Percentiles rank a stretch among this genome's conserved stretches.
These are phyloP conservation scores for Ceratocystis destructans DNA, from an alignment of 2,329 filamentous ascomycete genomes.

Conservation along the genomic window DNA sequence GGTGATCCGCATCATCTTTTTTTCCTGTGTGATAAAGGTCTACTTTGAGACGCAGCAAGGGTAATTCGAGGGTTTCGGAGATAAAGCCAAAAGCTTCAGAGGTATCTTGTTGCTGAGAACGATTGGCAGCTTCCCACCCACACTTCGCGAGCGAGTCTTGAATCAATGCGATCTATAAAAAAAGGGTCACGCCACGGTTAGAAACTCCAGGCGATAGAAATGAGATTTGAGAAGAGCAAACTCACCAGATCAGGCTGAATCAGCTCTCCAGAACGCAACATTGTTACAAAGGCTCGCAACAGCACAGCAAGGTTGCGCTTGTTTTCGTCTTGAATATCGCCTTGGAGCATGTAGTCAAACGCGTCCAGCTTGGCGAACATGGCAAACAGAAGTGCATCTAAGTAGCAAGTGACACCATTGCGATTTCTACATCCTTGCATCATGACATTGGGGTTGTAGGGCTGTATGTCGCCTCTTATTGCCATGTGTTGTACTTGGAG, in stretches of 20 bases:
- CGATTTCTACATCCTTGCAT: slow-evolving; percentile 81
- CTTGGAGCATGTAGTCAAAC: slow-evolving; percentile 85
- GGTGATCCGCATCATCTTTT: slow-evolving; percentile 77
- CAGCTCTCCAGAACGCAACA: slow-evolving; percentile 70
- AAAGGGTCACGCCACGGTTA: neutral
- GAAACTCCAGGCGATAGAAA: neutral
- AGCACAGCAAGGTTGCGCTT: slow-evolving; percentile 62
- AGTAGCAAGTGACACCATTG: slow-evolving; percentile 78
- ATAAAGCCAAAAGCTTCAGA: slow-evolving; percentile 95
- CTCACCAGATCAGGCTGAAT: slow-evolving; percentile 73
- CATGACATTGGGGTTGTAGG: slow-evolving; percentile 55
- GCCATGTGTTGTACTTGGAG: slow-evolving; percentile 69
- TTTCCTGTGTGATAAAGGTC: slow-evolving; percentile 89
- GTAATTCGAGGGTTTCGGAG: slow-evolving; percentile 75
- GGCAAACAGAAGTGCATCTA: slow-evolving; percentile 81
- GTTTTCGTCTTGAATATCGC: slow-evolving; percentile 54
- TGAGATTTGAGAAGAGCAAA: slow-evolving; percentile 6
- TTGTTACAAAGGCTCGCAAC: slow-evolving; percentile 82
- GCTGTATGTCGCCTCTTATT: slow-evolving; percentile 61
- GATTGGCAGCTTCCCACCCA: slow-evolving; percentile 71
- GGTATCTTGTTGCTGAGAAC: slow-evolving; percentile 77
- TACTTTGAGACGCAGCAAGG: slow-evolving; percentile 79
- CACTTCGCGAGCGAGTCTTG: slow-evolving; percentile 72
- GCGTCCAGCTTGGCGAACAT: slow-evolving; percentile 88
- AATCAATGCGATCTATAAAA: slow-evolving; percentile 56